Evolutionary conservation across 2,329 filamentous ascomycete genomes (phyloP).

Genomic region (Cercospora sp.): DNA sequence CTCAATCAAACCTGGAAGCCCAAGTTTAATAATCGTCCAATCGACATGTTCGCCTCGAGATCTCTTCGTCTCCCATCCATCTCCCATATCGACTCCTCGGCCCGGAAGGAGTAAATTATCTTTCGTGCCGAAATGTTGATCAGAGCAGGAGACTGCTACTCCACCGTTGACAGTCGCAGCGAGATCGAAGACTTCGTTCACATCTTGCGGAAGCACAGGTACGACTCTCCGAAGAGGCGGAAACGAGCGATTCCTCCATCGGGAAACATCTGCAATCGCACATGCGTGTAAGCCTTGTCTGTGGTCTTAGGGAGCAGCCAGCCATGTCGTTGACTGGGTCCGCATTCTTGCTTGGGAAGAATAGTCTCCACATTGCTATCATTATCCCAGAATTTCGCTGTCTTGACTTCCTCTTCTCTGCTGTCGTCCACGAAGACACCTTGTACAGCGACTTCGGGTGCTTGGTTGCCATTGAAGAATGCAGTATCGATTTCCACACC

Average conservation of each 20-base stretch:
- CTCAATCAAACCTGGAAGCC: constrained; percentile 64
- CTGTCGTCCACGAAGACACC: constrained; percentile 68
- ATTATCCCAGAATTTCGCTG: constrained; percentile 63
- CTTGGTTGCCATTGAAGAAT: constrained; percentile 81
- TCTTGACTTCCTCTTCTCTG: constrained; percentile 62
- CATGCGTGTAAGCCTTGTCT: constrained; percentile 72
- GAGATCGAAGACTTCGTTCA: constrained; percentile 69
- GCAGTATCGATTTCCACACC: constrained; percentile 80
- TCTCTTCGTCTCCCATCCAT: constrained; percentile 82
- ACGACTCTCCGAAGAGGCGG: constrained; percentile 74
- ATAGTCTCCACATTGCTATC: constrained; percentile 44
- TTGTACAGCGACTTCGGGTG: constrained; percentile 75
- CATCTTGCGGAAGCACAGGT: constrained; percentile 70
- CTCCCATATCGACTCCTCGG: constrained; percentile 80
- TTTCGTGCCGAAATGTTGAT: constrained; percentile 82
- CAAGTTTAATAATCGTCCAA: constrained; percentile 77
- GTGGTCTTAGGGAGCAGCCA: constrained; percentile 65
- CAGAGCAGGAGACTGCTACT: constrained; percentile 72
- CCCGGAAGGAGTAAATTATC: constrained; percentile 79
- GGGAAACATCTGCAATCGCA: constrained; percentile 80
- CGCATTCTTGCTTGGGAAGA: constrained; percentile 68
- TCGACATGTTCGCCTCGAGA: constrained; percentile 74
- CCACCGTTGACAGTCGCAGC: constrained; percentile 77
- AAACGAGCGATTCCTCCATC: constrained; percentile 83
- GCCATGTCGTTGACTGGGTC: constrained; percentile 70